Base-by-base conservation (phyloP, 441 rosid species). In the Populus hybrid region DNA sequence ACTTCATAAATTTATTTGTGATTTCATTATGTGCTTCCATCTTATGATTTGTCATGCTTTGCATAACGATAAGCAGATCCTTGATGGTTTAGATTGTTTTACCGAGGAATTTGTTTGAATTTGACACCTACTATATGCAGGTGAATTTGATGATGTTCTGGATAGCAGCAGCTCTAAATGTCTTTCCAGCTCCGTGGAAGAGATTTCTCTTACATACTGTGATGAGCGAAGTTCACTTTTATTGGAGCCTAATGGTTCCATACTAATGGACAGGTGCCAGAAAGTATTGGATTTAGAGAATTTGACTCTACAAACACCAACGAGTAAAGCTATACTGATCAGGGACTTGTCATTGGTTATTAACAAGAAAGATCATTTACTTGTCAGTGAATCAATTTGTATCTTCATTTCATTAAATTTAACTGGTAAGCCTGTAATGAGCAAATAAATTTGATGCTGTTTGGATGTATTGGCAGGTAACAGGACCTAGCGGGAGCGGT, bases 401-500 rank as follows among this genome's bases (percentile, higher is more conserved):
- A 20, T 68, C 46, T 75, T 69, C 67, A 40, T 8, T 72, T 80
- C 28, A 57, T 83, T 54, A 74, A 74, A 80, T 82, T 79, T 65
- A 78, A 50, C 9, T 68, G 54, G 54, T 34, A n/a, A 32, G 76
- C 24, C 46, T 78, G 76, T 63, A 65, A 21, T 16, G 61, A 20
- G 26, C 75, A 75, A 68, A 75, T 21, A 73, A 70, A 34, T 77
- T 38, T 26, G 24, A 30, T 75, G 73, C 50, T 73, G 35, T 66
- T 12, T 72, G 35, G 67, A 79, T 80, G 73, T 74, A 70, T 79
- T 79, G 75, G 79, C 86, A 95, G 99, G 92, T 95, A 77, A 86
- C 76, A 82, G 99, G 99, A 80, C 95, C 98, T 59, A 95, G 99
- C 70, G 99, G 99, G 61, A 88, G 98, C 59, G 99, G 99, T 69